Evolutionary conservation across 2,329 filamentous ascomycete genomes (phyloP), one percentile per base, ranked within the genome.

Genomic region (Plectosphaerella sp.): DNA sequence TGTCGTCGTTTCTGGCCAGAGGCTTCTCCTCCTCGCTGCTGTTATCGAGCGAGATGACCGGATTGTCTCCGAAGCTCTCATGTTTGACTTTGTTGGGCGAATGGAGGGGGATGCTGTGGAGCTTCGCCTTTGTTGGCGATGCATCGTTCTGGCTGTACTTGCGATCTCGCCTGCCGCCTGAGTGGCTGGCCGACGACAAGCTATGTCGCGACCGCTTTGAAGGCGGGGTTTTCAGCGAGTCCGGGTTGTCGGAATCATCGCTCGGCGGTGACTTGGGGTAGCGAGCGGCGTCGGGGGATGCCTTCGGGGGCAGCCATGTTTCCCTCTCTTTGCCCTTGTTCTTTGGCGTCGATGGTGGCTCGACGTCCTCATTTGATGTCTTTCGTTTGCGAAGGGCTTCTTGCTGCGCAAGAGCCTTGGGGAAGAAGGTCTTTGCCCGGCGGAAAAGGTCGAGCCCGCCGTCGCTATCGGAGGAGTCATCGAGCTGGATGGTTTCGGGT

Each of bases 351-450:
- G 28, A 10, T 4, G 28, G 28, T 33, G 28, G 28, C 11, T 33
- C 11, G 28, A 33, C 8, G 28, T 33, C 28, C 4, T 33, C 28
- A 7, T 5, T 12, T 43, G 49, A 50, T 18, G 52, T 50, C 51
- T 57, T 57, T 24, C 49, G 50, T 48, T 58, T 57, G 35, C 51
- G 53, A 33, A 57, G 59, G 15, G 58, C 55, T 57, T 72, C 64
- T 37, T 64, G 67, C 33, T 76, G 71, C n/a, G 72, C 71, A 50
- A 69, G 62, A 33, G 75, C 61, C 36, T 70, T 67, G 6, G 73
- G 69, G 48, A 76, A 78, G 61, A 80, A 78, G 52, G 75, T 70
- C 55, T 74, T 75, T 12, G 75, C 70, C 5, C 76, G 75, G 42
- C 73, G 71, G 56, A 83, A 83, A 6, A 83, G 65, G 2, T 67